Base-by-base conservation (phyloP, 2,329 filamentous ascomycete species). In the Fusarium sacchari region DNA sequence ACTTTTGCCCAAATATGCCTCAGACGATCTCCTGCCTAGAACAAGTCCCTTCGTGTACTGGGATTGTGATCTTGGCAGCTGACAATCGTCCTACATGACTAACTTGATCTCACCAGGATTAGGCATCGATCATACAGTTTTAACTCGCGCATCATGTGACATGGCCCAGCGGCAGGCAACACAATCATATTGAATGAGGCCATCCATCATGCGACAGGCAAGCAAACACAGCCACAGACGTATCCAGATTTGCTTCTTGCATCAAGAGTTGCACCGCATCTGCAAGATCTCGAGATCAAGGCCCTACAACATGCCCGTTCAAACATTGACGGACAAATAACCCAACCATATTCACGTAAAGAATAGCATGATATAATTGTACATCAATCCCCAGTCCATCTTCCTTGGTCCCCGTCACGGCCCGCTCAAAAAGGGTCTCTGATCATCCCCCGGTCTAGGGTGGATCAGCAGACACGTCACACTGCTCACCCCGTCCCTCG, bases 401-500 rank as follows among this genome's bases (percentile, higher is more conserved):
- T 55, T 61, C 37, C 61, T 66, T 71, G 63, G 55, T 60, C 30
- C 57, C 57, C 52, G 61, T 71, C 43, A 46, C 44, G 68, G 71
- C 50, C 59, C 68, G 64, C 60, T 30, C 46, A 24, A 28, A 39
- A 60, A 59, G 58, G 53, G 49, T 47, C 49, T 43, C 32, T 73
- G 69, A 65, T 49, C 40, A 46, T 59, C 8, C 44, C 59, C 50
- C 34, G 34, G 66, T 50, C 59, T 60, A 32, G 34, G 58, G 66
- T 72, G 71, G 76, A 78, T 78, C 76, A 78, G 61, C 67, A 67
- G 76, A 78, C 76, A 78, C 76, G 76, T 78, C 76, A 77, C 71
- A 69, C 53, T 66, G 24, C 42, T 26, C 52, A 39, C 42, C 32
- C 32, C 12, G 39, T 46, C 58, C 40, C 18, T 67, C 69, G 62